A percentile compares a stretch with the other conserved stretches of the same genome.
Evolutionary conservation across 2,329 filamentous ascomycete genomes (phyloP).

Genomic region (Chalaropsis ovoidea): DNA sequence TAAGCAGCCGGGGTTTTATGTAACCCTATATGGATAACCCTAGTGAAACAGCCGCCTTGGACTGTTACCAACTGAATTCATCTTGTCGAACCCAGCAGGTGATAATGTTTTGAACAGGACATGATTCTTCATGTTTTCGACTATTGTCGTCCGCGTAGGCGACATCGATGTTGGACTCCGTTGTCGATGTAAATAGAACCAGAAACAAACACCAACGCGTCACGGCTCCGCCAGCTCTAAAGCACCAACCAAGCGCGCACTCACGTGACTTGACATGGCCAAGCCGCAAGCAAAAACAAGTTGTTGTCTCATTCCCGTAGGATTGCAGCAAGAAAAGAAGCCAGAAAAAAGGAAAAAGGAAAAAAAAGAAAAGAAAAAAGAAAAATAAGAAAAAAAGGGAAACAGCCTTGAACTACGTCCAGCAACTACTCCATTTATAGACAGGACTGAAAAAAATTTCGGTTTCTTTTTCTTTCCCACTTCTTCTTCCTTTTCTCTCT

Average conservation of each 20-base stretch:
- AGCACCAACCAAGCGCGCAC: no score
- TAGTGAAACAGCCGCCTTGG: not conserved
- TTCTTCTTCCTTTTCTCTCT: slow-evolving; percentile 24
- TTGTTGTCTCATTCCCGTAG: not conserved
- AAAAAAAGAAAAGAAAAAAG: not conserved
- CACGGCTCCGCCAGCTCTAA: not conserved
- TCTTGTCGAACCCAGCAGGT: not conserved
- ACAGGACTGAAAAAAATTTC: slow-evolving; percentile 23
- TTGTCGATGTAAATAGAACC: no score
- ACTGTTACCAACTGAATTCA: no score
- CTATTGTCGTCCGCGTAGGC: no score
- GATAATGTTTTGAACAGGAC: not conserved
- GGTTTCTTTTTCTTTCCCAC: slow-evolving; percentile 9
- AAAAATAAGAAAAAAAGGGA: slow-evolving; percentile 5
- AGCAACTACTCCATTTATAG: slow-evolving; percentile 24
- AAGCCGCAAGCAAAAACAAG: not conserved
- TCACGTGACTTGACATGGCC: not conserved
- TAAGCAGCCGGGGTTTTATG: not conserved
- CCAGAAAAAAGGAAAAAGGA: slow-evolving; percentile 2
- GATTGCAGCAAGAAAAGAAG: not conserved
- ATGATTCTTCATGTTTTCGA: no score
- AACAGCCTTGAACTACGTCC: slow-evolving; percentile 1
- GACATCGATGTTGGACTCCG: no score
- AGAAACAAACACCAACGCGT: not conserved
- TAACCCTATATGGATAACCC: not conserved